Conservation (phyloP, 1,139 yeast species). For the Candida mesenterica region DNA sequence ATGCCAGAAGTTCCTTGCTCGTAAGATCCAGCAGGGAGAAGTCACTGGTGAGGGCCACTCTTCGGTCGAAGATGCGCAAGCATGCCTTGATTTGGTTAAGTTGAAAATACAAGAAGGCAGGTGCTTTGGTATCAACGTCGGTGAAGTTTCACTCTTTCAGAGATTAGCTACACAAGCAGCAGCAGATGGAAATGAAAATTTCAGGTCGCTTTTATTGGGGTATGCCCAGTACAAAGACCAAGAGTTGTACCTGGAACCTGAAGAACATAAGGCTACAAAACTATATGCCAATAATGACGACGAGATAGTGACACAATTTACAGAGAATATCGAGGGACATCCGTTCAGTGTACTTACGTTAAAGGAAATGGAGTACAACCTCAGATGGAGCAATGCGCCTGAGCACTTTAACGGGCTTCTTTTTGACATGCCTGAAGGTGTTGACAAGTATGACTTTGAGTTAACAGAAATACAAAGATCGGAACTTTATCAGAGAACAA, state of each 20-base stretch:
- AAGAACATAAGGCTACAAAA: slow-evolving; percentile 21
- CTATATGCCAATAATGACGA: slow-evolving; percentile 56
- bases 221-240: slow-evolving; percentile 20
- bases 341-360: slow-evolving; percentile 56
- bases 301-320: slow-evolving; percentile 47
- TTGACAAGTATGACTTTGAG: slow-evolving; percentile 3
- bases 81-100: slow-evolving; percentile 77
- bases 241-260: slow-evolving; percentile 20
- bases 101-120: slow-evolving; percentile 66
- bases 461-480: slow-evolving; percentile 6
- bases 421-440: slow-evolving; percentile 2
- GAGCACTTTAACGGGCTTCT: slow-evolving; percentile 12
- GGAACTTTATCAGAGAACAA: slow-evolving; percentile 22
- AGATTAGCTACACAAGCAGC: slow-evolving; percentile 16
- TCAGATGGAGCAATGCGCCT: slow-evolving; percentile 22
- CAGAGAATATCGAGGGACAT: slow-evolving; percentile 30
- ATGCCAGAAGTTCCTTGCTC: slow-evolving; percentile 51
- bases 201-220: slow-evolving; percentile 41
- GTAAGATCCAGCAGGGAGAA: slow-evolving; percentile 60
- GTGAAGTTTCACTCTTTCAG: slow-evolving; percentile 33
- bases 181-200: slow-evolving; percentile 3
- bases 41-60: slow-evolving; percentile 68
- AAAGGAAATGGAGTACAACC: slow-evolving; percentile 55
- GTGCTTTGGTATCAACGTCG: slow-evolving; percentile 56
- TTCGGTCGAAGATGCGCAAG: slow-evolving; percentile 78